Base-by-base conservation (phyloP, 1,284 basidiomycete species). In the Naganishia sp. region DNA sequence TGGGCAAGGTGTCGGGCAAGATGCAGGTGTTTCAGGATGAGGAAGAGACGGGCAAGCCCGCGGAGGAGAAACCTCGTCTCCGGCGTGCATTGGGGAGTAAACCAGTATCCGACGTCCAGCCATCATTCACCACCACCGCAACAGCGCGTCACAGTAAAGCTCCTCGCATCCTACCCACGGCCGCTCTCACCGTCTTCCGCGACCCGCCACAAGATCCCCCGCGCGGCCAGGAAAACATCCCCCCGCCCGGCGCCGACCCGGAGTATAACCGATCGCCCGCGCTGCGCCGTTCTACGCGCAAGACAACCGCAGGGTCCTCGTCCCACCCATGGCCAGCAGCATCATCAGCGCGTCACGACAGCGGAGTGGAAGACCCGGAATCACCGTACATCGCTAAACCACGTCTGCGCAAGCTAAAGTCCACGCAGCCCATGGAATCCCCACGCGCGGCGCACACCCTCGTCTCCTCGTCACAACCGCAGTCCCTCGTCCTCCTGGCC, bases 191-290 rank as follows among this genome's bases (percentile, higher is more conserved):
- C 9, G 13, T 49, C 3, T 21, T 21, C 31, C 45, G 21, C 15
- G 46, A 60, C 35, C 10, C 11, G 28, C 28, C 28, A 28, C 28
- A 3, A 3, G 28, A 28, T 7, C 31, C 6, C 6, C 2, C 31
- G n/a, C 18, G 23, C 21, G 64, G 42, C 6, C 58, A 66, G 45
- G 65, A 66, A 41, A 66, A 66, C 35, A 60, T 55, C 5, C 43
- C 58, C 17, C 65, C 65, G 13, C 28, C 52, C 13, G 65, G 65
- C 11, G 65, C 61, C 47, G 42, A 35, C 21, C n/a, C 18, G 2
- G 47, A 11, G 5, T 6, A 13, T 9, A 41, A 61, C 13, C 46
- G 32, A 31, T 35, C 57, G 25, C 32, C 31, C 6, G 46, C 28
- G 32, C 11, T 5, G 32, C 57, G 31, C 23, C 46, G 21, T 1